Evolutionary conservation across 2,329 filamentous ascomycete species (phyloP).

Genomic region (Westerdykella sp.): DNA sequence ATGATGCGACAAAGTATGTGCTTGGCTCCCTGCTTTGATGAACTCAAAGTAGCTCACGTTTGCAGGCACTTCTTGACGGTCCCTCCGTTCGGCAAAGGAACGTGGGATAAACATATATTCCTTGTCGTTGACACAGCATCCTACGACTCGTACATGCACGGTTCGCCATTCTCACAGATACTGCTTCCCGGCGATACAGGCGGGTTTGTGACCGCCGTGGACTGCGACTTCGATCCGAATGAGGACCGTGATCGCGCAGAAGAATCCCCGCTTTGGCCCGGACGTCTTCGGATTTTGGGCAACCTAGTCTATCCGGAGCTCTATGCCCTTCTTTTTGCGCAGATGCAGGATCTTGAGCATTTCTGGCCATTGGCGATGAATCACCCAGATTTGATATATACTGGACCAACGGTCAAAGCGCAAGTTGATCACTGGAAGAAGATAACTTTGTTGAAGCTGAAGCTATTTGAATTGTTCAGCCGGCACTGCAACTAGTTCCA

Average conservation of each 20-base stretch:
- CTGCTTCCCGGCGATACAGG: neutral
- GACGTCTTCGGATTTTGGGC: conserved; percentile 20
- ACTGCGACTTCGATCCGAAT: neutral
- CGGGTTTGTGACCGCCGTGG: neutral
- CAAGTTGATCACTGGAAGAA: neutral
- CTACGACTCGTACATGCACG: neutral
- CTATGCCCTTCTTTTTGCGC: conserved; percentile 11
- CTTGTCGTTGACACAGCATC: neutral
- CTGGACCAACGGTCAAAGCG: conserved; percentile 8
- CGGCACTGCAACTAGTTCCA: too few relatives aligned
- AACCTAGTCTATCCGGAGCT: conserved; percentile 28
- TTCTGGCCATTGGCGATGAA: conserved; percentile 25
- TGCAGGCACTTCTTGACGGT: too few relatives aligned
- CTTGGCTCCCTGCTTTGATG: neutral
- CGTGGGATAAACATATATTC: neutral
- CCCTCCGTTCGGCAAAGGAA: neutral
- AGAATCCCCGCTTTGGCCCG: conserved; percentile 8
- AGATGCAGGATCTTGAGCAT: conserved; percentile 11
- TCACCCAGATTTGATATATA: conserved; percentile 24
- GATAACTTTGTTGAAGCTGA: neutral
- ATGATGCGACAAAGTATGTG: conserved; percentile 1
- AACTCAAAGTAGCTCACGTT: neutral
- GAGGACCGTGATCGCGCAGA: conserved; percentile 10
- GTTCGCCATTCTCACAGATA: neutral
- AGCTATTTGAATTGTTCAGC: too few relatives aligned